Base-by-base conservation (phyloP, 2,329 filamentous ascomycete species). In the Aspergillus felis region DNA sequence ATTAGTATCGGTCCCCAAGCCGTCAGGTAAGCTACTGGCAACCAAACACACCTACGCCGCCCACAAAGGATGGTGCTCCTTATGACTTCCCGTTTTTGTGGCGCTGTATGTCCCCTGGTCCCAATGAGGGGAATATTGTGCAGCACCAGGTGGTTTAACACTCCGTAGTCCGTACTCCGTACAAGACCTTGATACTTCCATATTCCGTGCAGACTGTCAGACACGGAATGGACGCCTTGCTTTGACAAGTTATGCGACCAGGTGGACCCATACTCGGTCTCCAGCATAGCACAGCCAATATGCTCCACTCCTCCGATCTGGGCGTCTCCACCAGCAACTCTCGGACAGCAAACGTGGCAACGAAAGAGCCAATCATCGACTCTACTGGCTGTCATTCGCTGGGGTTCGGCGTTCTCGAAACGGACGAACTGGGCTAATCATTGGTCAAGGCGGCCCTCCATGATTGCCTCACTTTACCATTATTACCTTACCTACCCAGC, bases 391-490 rank as follows among this genome's bases (percentile, higher is more conserved):
- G 52, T 58, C 58, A 61, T 64, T 61, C 62, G 65, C 61, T 58
- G 42, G 42, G 42, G 22, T 24, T 46, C 8, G 42, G 10, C n/a
- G 58, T 66, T 65, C 65, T 67, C 61, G 63, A 66, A 64, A 44
- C 44, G 49, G 59, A 51, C 50, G 56, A 61, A 59, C 56, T 51
- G 57, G 25, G 35, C 44, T 46, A 20, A 54, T 64, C 51, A 63
- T 65, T 67, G 66, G 65, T 42, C 54, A 24, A 32, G 35, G 44
- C 47, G 28, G 27, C 53, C 64, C 53, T 62, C 57, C 55, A 55
- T 56, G 51, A 60, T 68, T 61, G 67, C 67, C 67, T 69, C 67
- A 69, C 67, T 69, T 62, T 61, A 22, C 32, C 32, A 29, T 29
- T 4, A 29, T 28, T 28, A 28, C 22, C 27, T 9, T 29, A 4